Base-by-base conservation (phyloP, 1,139 yeast species). In the Pichia kudriavzevii region DNA sequence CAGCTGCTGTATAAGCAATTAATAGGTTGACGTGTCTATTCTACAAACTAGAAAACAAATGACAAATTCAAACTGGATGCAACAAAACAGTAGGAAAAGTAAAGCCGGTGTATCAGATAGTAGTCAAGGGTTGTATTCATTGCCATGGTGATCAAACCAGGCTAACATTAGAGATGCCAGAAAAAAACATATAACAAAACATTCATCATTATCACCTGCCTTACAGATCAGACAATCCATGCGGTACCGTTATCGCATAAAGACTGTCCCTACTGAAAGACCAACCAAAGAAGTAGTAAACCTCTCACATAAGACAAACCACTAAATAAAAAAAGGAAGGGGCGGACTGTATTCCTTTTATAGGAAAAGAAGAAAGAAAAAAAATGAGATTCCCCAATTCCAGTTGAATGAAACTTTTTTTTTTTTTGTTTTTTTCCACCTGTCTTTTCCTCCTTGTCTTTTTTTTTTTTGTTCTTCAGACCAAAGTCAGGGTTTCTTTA, bases 141-240 rank as follows among this genome's bases (percentile, higher is more conserved):
- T 63, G 77, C 72, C 36, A 35, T 26, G 19, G 19, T 32, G 24
- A 22, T 30, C 59, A 59, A 30, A 53, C 52, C 62, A 73, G 71
- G 57, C 78, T 73, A 72, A 72, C 74, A 73, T 72, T 73, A 72
- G 79, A 73, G 79, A 72, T 73, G 79, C 79, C 79, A 73, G 79
- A 73, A 72, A 69, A 72, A 72, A 72, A 54, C 52, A 55, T 53
- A 45, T 42, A 46, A 47, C 43, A 45, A 38, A 38, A 40, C 26
- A 32, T 40, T 40, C 43, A 40, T 40, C 43, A 40, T 21, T 27
- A 28, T 32, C 11, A 21, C 23, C 15, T 24, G 19, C 12, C 8
- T n/a, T 26, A 40, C 28, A 27, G 20, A 22, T 23, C 28, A 32
- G 16, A 26, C 7, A 22, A 28, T 28, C 31, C 22, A 16, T 32